Evolutionary conservation across 306 rosid species (phyloP), one percentile per base, ranked within the genome.

Genomic region (Casuarina glauca): DNA sequence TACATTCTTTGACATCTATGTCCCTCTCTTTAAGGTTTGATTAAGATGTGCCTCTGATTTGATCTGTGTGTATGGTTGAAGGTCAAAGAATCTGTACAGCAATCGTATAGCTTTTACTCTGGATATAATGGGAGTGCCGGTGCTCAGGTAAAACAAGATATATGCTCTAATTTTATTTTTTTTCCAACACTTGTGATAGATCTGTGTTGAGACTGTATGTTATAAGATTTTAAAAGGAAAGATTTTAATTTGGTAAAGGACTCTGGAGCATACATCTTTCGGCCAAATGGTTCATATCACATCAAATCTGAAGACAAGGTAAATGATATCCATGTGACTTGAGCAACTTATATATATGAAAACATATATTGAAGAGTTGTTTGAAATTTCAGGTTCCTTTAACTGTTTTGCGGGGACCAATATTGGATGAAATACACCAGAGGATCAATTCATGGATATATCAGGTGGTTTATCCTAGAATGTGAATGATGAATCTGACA

Each of bases 341-440:
- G 51, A 64, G 38, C 52, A 26, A 8, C 60, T 58, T 78, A 63
- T 74, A 74, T 45, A 35, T 70, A 48, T 61, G 72, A 16, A 53
- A 51, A 61, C 52, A 44, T 38, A 54, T 5, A 12, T 61, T 78
- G 0, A 68, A 39, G 39, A 58, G 68, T 70, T 70, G 72, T 38
- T 78, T 12, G 32, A 76, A 66, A 11, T 79, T 82, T 74, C 82
- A 87, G 91, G 87, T 61, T 60, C 70, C 85, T 71, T 69, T 81
- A 72, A 87, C 89, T 39, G 76, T 87, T 70, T 20, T 87, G 67
- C 85, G 76, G n/a, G 91, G 91, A 49, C 87, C 87, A 38, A 58
- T 87, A 76, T 35, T 85, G 20, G 84, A 87, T 43, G 91, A 87
- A 87, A 87, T 87, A 78, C 91, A 82, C 78, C 89, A 85, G 76